These are phyloP conservation scores for Pachysandra terminalis DNA, from an alignment of 164 flowering plant genomes.

Conservation along the genomic window DNA sequence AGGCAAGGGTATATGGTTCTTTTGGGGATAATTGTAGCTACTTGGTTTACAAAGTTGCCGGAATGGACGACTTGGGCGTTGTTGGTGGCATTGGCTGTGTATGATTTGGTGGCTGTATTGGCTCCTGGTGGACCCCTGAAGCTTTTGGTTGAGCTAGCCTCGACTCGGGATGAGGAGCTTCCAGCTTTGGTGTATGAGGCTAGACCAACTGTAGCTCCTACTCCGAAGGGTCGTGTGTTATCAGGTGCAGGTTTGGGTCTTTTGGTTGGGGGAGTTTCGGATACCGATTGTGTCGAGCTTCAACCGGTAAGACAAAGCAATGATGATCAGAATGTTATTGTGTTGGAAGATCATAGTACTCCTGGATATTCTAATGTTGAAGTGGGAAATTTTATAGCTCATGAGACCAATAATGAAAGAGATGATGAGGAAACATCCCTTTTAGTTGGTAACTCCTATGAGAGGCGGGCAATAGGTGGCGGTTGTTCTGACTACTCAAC, in stretches of 20 bases:
- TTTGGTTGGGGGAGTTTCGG: constrained; percentile 50
- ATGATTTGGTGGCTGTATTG: constrained; percentile 85
- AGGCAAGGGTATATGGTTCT: constrained; percentile 68
- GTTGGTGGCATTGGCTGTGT: constrained; percentile 72
- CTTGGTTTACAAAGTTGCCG: constrained; percentile 83
- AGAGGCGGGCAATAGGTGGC: constrained; percentile 16
- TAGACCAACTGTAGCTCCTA: constrained; percentile 45
- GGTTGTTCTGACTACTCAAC: constrained; percentile 21
- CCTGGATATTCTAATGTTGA: constrained; percentile 18
- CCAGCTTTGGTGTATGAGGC: constrained; percentile 92
- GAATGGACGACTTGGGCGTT: constrained; percentile 95
- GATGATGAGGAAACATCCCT: constrained; percentile 51
- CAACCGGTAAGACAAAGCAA: constrained; percentile 31
- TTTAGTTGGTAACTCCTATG: constrained; percentile 31
- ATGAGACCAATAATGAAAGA: constrained; percentile 1
- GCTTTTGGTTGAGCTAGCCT: constrained; percentile 79
- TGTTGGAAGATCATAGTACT: constrained; percentile 1
- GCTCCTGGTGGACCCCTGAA: constrained; percentile 92
- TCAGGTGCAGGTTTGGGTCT: constrained; percentile 30
- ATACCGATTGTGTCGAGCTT: constrained; percentile 53
- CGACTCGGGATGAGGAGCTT: constrained; percentile 72
- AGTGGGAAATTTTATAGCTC: constrained; percentile 6
- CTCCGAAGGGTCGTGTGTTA: constrained; percentile 7
- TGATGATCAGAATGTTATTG: constrained; percentile 8
- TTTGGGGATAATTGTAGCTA: constrained; percentile 72